Percentiles rank a stretch among this genome's conserved stretches.
phyloP scores from a whole-genome alignment of 768 basidiomycete genomes.

The Termitomyces sp. region DNA sequence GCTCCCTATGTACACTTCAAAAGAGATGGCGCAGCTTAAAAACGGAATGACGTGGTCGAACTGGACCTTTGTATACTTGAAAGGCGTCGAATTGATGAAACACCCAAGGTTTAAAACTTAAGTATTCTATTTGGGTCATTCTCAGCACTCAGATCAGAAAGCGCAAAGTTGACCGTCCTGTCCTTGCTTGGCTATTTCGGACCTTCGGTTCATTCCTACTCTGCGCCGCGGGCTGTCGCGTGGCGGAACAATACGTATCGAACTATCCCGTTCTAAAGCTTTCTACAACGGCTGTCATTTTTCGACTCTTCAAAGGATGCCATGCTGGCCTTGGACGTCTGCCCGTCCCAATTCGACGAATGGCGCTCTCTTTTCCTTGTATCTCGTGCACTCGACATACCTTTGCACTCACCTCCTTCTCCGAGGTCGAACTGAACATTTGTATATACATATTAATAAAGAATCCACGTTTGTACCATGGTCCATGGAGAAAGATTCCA shows the following conservation, averaged over 20 bases:
- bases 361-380: constrained; percentile 33
- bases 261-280: constrained; percentile 21
- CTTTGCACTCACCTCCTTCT: constrained; percentile 18
- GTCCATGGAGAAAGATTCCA: too few relatives aligned
- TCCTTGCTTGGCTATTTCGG: constrained; percentile 26
- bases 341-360: constrained; percentile 27
- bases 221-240: constrained; percentile 33
- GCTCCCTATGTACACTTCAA: too few relatives aligned
- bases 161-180: constrained; percentile 23
- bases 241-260: constrained; percentile 34
- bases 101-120: too few relatives aligned
- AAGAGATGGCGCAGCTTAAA: too few relatives aligned
- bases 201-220: constrained; percentile 28
- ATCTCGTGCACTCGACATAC: constrained; percentile 22
- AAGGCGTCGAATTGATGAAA: too few relatives aligned
- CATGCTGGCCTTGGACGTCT: constrained; percentile 38
- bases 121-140: constrained; percentile 35
- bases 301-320: constrained; percentile 25
- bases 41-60: too few relatives aligned
- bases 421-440: not conserved
- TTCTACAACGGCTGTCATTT: constrained; percentile 12
- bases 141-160: constrained; percentile 26
- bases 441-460: too few relatives aligned
- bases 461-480: too few relatives aligned
- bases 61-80: too few relatives aligned